phyloP scores from a whole-genome alignment of 1,284 basidiomycete species.

The Cutaneotrichosporon arboriforme region DNA sequence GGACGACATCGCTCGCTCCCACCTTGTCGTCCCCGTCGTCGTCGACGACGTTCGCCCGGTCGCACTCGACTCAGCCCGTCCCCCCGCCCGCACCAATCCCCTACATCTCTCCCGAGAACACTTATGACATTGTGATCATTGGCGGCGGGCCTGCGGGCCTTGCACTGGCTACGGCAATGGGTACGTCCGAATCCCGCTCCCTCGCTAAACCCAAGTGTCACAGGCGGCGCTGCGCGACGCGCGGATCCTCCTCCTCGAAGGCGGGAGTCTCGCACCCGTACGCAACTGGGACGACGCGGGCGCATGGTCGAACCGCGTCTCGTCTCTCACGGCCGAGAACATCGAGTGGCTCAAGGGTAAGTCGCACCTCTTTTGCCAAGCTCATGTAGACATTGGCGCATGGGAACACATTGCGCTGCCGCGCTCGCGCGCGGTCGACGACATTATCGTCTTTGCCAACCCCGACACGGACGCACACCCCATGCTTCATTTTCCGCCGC shows the following conservation, averaged over 20 bases:
- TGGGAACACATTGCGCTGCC: constrained; percentile 71
- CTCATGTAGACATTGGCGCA: constrained; percentile 66
- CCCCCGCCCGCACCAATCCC: constrained; percentile 7
- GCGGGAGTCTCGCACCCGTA: constrained; percentile 64
- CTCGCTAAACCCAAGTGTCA: constrained; percentile 10
- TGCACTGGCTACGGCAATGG: constrained; percentile 77
- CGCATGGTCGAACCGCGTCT: constrained; percentile 79
- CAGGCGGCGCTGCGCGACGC: constrained; percentile 9
- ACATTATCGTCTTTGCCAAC: constrained; percentile 80
- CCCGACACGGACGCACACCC: constrained; percentile 49
- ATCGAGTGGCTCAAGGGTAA: constrained; percentile 67
- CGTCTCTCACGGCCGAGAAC: constrained; percentile 81
- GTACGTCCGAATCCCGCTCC: constrained; percentile 50
- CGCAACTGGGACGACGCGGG: constrained; percentile 60
- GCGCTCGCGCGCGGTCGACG: constrained; percentile 67
- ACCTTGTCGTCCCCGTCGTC: not conserved
- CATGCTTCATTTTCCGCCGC: constrained; percentile 39
- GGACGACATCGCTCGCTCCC: not conserved
- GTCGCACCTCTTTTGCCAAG: constrained; percentile 18
- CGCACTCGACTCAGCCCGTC: constrained; percentile 2
- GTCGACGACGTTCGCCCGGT: not conserved
- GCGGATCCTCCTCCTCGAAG: constrained; percentile 68
- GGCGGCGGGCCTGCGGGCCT: constrained; percentile 91
- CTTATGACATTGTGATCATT: constrained; percentile 80
- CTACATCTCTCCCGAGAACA: constrained; percentile 27